These are phyloP conservation scores for Myrica gale DNA, from an alignment of 306 rosid genomes.

Conservation along the genomic window DNA sequence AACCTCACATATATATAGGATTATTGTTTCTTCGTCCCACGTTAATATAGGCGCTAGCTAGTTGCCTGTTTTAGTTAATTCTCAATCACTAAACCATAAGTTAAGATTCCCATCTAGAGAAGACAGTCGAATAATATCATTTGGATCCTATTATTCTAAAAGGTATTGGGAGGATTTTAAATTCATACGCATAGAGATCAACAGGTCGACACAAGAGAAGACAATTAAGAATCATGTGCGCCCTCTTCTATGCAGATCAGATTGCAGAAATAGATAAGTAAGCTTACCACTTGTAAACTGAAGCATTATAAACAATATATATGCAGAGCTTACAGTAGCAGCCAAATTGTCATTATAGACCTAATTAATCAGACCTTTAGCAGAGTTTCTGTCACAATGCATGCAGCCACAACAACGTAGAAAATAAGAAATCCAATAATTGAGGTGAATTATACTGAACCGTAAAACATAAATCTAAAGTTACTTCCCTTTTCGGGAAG, in stretches of 20 bases:
- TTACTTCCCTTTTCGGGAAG: too few species aligned
- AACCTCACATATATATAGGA: too few species aligned
- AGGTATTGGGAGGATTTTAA: neutral
- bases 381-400: too few species aligned
- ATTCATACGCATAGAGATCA: neutral
- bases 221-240: slow-evolving; percentile 7
- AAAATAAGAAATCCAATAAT: neutral
- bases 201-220: neutral
- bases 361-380: too few species aligned
- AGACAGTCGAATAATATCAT: slow-evolving; percentile 10
- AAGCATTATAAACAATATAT: too few species aligned
- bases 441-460: neutral
- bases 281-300: neutral
- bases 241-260: neutral
- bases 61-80: slow-evolving; percentile 10
- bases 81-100: neutral
- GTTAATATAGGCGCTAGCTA: neutral
- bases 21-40: too few species aligned
- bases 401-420: neutral
- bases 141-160: neutral
- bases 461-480: too few species aligned
- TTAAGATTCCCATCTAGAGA: slow-evolving; percentile 22
- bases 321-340: neutral
- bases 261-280: neutral
- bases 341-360: too few species aligned